phyloP scores from a whole-genome alignment of 202 grass and related monocot genomes.

The Schoenoplectus tabernaemontani region DNA sequence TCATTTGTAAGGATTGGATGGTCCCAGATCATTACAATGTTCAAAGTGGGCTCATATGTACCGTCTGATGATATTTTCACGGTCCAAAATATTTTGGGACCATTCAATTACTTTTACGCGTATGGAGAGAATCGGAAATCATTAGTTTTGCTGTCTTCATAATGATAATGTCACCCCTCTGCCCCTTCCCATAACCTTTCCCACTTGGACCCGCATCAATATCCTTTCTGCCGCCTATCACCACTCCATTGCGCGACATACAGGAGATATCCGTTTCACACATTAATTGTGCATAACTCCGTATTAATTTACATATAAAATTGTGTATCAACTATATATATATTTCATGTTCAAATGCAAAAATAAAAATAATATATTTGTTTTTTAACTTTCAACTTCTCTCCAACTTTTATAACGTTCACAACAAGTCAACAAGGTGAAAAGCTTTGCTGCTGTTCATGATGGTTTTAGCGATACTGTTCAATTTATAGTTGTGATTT shows the following conservation, averaged over 20 bases:
- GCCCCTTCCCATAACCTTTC: conserved; percentile 10
- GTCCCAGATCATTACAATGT: neutral
- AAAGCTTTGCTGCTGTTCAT: no score
- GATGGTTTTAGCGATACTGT: neutral
- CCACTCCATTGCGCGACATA: neutral
- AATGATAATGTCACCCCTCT: neutral
- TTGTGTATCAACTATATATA: no score
- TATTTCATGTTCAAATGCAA: no score
- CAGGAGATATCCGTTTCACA: neutral
- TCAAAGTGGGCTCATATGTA: neutral
- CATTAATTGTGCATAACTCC: no score
- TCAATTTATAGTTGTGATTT: neutral
- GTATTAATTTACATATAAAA: no score
- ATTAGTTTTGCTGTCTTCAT: neutral
- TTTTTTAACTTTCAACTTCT: no score
- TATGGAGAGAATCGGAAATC: neutral
- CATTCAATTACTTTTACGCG: neutral
- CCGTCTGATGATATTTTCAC: neutral
- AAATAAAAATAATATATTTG: no score
- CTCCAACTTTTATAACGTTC: no score
- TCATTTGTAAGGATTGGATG: neutral
- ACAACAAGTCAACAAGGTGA: no score
- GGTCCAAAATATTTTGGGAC: neutral
- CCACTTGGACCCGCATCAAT: neutral
- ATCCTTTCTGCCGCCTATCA: neutral